Conservation (phyloP, 495 filamentous ascomycete genomes). For the Hyaloscypha hepaticicola region DNA sequence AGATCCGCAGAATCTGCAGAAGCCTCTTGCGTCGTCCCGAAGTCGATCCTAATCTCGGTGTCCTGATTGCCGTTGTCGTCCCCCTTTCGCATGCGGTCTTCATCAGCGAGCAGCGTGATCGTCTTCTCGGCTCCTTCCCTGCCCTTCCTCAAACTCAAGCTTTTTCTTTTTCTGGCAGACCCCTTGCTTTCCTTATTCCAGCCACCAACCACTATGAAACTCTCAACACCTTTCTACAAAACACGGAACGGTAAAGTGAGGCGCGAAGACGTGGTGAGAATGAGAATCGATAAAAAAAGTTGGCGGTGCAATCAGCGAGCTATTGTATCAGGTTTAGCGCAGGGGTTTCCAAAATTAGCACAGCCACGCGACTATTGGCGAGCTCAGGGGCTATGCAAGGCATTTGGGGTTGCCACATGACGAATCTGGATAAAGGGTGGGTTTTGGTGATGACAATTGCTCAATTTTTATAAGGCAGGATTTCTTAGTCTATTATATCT, state of each 20-base stretch:
- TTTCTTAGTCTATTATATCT: too few species aligned
- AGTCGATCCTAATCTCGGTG: not conserved
- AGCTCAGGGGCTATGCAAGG: conserved; percentile 3
- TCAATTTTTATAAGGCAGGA: not conserved
- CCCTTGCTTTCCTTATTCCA: not conserved
- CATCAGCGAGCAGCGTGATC: not conserved
- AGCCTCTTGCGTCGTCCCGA: not conserved
- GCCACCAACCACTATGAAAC: not conserved
- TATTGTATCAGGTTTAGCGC: not conserved
- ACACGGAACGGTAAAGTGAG: not conserved
- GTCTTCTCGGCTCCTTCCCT: not conserved
- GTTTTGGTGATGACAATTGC: not conserved
- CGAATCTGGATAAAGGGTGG: not conserved
- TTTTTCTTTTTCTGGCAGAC: not conserved
- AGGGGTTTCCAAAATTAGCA: conserved; percentile 6
- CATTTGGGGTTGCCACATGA: not conserved
- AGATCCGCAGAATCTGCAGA: not conserved
- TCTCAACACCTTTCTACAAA: not conserved
- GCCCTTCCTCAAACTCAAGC: not conserved
- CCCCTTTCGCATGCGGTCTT: conserved; percentile 1
- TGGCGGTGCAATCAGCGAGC: not conserved
- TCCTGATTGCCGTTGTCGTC: not conserved
- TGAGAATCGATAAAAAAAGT: not conserved
- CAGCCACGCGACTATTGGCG: conserved; percentile 1
- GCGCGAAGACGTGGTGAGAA: not conserved